A percentile compares a stretch with the other conserved stretches of the same genome.
These are phyloP conservation scores for Tricharina praecox DNA, from an alignment of 495 filamentous ascomycete genomes.

Conservation along the genomic window DNA sequence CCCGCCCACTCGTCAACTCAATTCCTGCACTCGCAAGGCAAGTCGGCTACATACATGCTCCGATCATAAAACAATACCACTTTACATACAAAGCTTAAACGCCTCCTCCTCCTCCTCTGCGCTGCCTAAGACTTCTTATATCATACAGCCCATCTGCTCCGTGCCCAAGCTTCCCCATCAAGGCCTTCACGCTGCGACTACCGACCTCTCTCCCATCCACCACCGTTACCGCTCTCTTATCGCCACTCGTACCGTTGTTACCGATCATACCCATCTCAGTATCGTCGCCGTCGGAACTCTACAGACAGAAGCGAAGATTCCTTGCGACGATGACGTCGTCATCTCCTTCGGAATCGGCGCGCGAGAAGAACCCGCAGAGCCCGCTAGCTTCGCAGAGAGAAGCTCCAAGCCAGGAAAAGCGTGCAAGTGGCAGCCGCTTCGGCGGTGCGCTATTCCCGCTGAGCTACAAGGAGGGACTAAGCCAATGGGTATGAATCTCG, in stretches of 20 bases:
- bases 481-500: conserved; percentile 75
- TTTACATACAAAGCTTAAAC: too few relatives aligned
- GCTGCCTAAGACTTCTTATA: too few relatives aligned
- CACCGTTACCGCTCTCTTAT: conserved; percentile 1
- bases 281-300: too few relatives aligned
- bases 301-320: not conserved
- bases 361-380: conserved; percentile 30
- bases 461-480: conserved; percentile 76
- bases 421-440: conserved; percentile 11
- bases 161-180: too few relatives aligned
- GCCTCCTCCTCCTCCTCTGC: too few relatives aligned
- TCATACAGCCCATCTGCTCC: too few relatives aligned
- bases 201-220: conserved; percentile 10
- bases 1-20: too few relatives aligned
- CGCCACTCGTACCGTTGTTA: not conserved
- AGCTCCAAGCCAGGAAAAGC: conserved; percentile 27
- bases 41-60: too few relatives aligned
- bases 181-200: conserved; percentile 10
- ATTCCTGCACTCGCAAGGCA: too few relatives aligned
- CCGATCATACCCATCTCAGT: too few relatives aligned
- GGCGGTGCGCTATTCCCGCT: conserved; percentile 45
- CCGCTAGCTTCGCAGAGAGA: conserved; percentile 37
- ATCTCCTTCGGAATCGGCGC: not conserved
- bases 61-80: too few relatives aligned
- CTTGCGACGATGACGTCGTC: not conserved